Conservation (phyloP, 805 yeast genomes). For the Candida gorgasii region DNA sequence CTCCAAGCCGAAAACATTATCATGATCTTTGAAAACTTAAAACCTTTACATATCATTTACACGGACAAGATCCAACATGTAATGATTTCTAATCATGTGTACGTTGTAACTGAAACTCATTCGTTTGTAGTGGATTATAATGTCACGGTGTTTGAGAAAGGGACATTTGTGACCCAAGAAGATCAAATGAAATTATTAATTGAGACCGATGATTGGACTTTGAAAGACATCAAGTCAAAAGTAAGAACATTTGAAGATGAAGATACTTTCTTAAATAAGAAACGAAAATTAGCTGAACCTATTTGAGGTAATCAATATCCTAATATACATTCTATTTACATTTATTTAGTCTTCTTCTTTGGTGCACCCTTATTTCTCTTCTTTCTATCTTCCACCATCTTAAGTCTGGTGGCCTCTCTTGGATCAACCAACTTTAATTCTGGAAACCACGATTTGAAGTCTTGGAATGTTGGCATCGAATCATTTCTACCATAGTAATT, state of each 20-base stretch:
- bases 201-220: conserved; percentile 1
- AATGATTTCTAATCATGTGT: neutral
- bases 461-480: conserved; percentile 62
- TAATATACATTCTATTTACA: conserved; percentile 5
- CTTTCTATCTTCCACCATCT: conserved; percentile 63
- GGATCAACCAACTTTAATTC: conserved; percentile 59
- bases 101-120: conserved; percentile 8
- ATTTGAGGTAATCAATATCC: neutral
- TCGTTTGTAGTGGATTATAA: conserved; percentile 5
- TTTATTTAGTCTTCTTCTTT: conserved; percentile 50
- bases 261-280: conserved; percentile 16
- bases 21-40: conserved; percentile 12
- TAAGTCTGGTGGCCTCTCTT: conserved; percentile 67
- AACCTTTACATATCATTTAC: conserved; percentile 12
- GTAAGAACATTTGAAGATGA: conserved; percentile 10
- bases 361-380: conserved; percentile 92
- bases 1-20: conserved; percentile 9
- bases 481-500: conserved; percentile 71
- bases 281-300: conserved; percentile 2
- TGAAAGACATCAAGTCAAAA: neutral
- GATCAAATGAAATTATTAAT: conserved; percentile 1
- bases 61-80: conserved; percentile 8
- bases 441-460: conserved; percentile 55
- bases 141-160: neutral
- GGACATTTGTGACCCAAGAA: neutral